These are phyloP conservation scores for Candida fluviatilis DNA, from an alignment of 805 yeast genomes.

Conservation along the genomic window DNA sequence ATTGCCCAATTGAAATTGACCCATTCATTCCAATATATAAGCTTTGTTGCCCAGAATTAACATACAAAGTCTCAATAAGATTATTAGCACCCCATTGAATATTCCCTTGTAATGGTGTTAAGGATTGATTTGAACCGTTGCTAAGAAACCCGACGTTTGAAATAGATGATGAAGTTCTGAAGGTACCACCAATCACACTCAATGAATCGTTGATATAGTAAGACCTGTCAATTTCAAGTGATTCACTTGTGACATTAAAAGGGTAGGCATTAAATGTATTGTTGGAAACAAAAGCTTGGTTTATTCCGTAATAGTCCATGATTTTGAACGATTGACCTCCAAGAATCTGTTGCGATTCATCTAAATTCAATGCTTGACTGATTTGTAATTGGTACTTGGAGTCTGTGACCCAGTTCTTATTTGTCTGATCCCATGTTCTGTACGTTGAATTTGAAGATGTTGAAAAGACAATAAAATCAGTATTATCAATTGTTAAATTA, in stretches of 20 bases:
- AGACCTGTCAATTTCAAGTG: slow-evolving; percentile 24
- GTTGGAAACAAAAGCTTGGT: slow-evolving; percentile 22
- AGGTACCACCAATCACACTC: slow-evolving; percentile 59
- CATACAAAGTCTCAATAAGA: slow-evolving; percentile 28
- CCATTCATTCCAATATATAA: slow-evolving; percentile 48
- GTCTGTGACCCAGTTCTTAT: slow-evolving; percentile 30
- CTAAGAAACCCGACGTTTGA: slow-evolving; percentile 28
- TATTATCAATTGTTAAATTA: slow-evolving; percentile 31
- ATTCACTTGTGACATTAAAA: slow-evolving; percentile 1
- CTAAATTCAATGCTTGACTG: slow-evolving; percentile 20
- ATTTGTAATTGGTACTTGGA: slow-evolving; percentile 28
- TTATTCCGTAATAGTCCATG: slow-evolving; percentile 25
- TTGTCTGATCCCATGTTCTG: slow-evolving; percentile 40
- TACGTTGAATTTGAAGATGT: slow-evolving; percentile 18
- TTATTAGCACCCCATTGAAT: slow-evolving; percentile 23
- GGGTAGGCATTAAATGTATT: slow-evolving; percentile 12
- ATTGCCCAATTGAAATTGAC: slow-evolving; percentile 17
- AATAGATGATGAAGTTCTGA: slow-evolving; percentile 25
- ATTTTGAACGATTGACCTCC: slow-evolving; percentile 31
- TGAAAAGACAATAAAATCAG: slow-evolving; percentile 40
- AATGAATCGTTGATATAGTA: slow-evolving; percentile 45
- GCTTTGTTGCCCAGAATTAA: slow-evolving; percentile 25
- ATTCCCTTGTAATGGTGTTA: slow-evolving; percentile 18
- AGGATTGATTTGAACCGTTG: slow-evolving; percentile 12
- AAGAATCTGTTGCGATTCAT: slow-evolving; percentile 26